A percentile compares a stretch with the other conserved stretches of the same genome.
phyloP scores from a whole-genome alignment of 805 yeast genomes.

The Yamadazyma kitorensis region DNA sequence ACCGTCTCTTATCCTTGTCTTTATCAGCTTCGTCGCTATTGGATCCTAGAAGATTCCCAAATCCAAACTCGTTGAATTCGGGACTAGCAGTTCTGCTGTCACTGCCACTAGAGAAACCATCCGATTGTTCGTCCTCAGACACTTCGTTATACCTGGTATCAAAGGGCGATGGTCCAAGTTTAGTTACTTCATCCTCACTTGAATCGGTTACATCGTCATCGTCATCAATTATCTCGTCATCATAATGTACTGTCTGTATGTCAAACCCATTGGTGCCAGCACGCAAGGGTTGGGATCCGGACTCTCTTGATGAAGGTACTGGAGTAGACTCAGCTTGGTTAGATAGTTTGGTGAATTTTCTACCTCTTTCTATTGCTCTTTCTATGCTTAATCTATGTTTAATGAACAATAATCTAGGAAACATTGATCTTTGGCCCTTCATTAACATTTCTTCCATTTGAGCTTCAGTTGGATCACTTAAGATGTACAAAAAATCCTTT shows the following conservation, averaged over 20 bases:
- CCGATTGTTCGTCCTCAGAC: constrained; percentile 6
- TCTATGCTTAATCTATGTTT: constrained; percentile 66
- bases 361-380: constrained; percentile 55
- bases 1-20: background rate
- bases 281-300: too few relatives aligned
- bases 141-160: constrained; percentile 3
- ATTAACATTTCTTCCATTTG: constrained; percentile 52
- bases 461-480: constrained; percentile 66
- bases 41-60: too few relatives aligned
- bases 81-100: constrained; percentile 14
- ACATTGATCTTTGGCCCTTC: constrained; percentile 64
- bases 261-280: constrained; percentile 1
- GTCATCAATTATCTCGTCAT: background rate
- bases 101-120: background rate
- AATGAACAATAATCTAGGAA: constrained; percentile 63
- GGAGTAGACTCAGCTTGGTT: constrained; percentile 2
- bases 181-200: constrained; percentile 12
- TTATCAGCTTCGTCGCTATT: too few relatives aligned
- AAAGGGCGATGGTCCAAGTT: constrained; percentile 9
- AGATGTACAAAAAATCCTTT: constrained; percentile 58
- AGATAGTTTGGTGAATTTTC: constrained; percentile 22
- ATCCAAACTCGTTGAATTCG: constrained; percentile 4
- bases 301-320: too few relatives aligned
- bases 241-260: constrained; percentile 5
- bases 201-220: constrained; percentile 15